Percentiles rank a stretch among this genome's conserved stretches.
phyloP scores from a whole-genome alignment of 805 yeast genomes.

The Alloascoidea africana region DNA sequence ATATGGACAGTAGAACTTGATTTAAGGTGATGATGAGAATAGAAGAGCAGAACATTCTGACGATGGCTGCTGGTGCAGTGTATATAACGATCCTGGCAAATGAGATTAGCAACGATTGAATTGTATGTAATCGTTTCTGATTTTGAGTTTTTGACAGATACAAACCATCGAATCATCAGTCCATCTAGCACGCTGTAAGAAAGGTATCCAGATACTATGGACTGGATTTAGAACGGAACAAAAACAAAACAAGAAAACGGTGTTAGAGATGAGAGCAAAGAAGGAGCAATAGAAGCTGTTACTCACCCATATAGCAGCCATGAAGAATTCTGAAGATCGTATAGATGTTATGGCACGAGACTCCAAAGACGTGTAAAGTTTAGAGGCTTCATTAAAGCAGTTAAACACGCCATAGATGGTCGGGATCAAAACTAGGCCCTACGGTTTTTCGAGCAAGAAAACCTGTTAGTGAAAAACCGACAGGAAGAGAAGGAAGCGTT shows the following conservation, averaged over 20 bases:
- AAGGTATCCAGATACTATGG: slow-evolving; percentile 73
- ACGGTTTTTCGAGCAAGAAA: slow-evolving; percentile 2
- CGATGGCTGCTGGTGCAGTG: slow-evolving; percentile 75
- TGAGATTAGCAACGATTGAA: too few relatives aligned
- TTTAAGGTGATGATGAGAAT: slow-evolving; percentile 57
- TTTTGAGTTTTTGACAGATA: too few relatives aligned
- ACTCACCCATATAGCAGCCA: slow-evolving; percentile 60
- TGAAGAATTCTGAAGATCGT: slow-evolving; percentile 59
- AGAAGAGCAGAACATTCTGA: slow-evolving; percentile 75
- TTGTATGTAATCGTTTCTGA: too few relatives aligned
- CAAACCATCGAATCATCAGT: slow-evolving; percentile 64
- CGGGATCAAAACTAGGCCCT: slow-evolving; percentile 57
- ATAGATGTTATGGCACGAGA: slow-evolving; percentile 35
- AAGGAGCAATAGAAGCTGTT: not conserved
- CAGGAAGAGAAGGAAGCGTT: too few relatives aligned
- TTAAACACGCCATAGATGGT: slow-evolving; percentile 33
- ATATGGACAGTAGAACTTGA: slow-evolving; percentile 47
- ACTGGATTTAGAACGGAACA: too few relatives aligned
- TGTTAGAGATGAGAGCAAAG: too few relatives aligned
- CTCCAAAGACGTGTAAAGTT: slow-evolving; percentile 10
- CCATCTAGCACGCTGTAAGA: slow-evolving; percentile 80
- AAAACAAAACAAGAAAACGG: too few relatives aligned
- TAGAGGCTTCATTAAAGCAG: slow-evolving; percentile 20
- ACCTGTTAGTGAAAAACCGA: slow-evolving; percentile 1
- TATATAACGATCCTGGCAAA: slow-evolving; percentile 64